These are phyloP conservation scores for Tylopilus orsonianus DNA, from an alignment of 1,284 basidiomycete species.

Conservation along the genomic window DNA sequence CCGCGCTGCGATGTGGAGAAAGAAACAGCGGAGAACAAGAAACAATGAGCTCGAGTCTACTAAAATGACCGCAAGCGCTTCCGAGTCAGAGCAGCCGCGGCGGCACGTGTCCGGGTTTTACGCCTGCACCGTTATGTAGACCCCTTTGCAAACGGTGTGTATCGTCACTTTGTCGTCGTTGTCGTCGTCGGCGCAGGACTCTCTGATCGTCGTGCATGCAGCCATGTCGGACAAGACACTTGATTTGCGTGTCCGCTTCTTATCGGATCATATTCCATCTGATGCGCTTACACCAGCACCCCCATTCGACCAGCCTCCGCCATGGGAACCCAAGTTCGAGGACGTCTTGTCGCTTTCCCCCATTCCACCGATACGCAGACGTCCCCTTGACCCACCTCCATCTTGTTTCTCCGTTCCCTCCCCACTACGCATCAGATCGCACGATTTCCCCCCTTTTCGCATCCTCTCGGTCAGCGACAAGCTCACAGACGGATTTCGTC, in stretches of 20 bases:
- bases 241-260: conserved; percentile 7
- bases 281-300: not conserved
- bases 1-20: not conserved
- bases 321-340: conserved; percentile 32
- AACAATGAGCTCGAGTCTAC: not conserved
- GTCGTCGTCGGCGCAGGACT: no score
- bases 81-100: no score
- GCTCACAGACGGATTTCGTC: conserved; percentile 29
- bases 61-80: conserved; percentile 7
- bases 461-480: conserved; percentile 24
- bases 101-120: no score
- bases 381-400: conserved; percentile 34
- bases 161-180: not conserved
- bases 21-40: not conserved
- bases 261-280: not conserved
- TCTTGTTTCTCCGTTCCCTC: conserved; percentile 32
- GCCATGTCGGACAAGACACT: no score
- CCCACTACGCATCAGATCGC: conserved; percentile 29
- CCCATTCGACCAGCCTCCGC: conserved; percentile 18
- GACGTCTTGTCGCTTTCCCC: conserved; percentile 11
- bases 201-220: not conserved
- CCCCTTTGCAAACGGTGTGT: not conserved
- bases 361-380: conserved; percentile 2
- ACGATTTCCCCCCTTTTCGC: conserved; percentile 29
- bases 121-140: conserved; percentile 6